Percentiles rank a stretch among this genome's conserved stretches.
Conservation (phyloP, 2,329 filamentous ascomycete species). For the Plenodomus biglobosus region DNA sequence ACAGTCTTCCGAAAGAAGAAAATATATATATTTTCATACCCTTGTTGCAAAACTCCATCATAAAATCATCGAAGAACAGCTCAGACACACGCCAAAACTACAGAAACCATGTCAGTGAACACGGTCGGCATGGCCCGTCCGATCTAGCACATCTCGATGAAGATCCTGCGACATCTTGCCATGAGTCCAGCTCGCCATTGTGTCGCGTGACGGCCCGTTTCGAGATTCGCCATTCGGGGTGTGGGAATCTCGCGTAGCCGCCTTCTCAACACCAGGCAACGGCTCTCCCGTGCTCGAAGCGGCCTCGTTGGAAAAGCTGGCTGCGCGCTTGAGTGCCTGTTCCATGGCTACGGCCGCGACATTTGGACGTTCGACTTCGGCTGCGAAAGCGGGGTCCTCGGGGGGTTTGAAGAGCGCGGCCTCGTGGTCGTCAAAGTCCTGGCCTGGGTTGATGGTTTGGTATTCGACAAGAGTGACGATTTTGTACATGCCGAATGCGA, state of each 20-base stretch:
- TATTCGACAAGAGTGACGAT: constrained; percentile 48
- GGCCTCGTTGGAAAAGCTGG: not conserved
- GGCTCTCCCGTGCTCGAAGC: constrained; percentile 15
- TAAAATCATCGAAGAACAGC: too few species aligned
- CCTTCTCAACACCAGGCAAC: constrained; percentile 13
- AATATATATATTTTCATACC: too few species aligned
- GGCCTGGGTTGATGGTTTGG: constrained; percentile 47
- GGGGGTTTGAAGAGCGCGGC: constrained; percentile 36
- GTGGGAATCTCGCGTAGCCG: not conserved
- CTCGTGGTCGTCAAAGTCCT: constrained; percentile 45
- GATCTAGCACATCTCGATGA: not conserved
- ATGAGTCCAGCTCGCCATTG: not conserved
- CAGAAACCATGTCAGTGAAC: not conserved
- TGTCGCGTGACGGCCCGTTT: not conserved
- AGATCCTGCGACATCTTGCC: not conserved
- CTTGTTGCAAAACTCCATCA: too few species aligned
- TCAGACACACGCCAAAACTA: too few species aligned
- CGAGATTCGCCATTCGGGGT: not conserved
- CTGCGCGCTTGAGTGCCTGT: not conserved
- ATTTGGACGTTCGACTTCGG: constrained; percentile 37
- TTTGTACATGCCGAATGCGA: constrained; percentile 45
- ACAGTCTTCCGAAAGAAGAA: too few species aligned
- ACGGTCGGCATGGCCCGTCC: not conserved
- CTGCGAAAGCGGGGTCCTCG: constrained; percentile 22
- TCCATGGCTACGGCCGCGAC: constrained; percentile 31